Base-by-base conservation (phyloP, 164 flowering plant species). In the Annona cherimola region DNA sequence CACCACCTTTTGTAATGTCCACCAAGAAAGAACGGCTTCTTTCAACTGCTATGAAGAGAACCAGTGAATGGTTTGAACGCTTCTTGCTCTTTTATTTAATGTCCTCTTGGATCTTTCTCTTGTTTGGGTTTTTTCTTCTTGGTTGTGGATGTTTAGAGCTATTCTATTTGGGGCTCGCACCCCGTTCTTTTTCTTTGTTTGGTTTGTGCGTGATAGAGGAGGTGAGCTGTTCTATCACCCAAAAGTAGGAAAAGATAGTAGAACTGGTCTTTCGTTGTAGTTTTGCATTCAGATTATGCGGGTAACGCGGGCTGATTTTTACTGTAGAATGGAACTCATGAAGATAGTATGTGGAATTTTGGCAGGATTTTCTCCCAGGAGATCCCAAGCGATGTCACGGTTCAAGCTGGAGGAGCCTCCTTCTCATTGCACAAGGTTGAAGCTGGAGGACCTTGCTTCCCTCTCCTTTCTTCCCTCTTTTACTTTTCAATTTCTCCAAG, bases 281-380 rank as follows among this genome's bases (percentile, higher is more conserved):
- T 66, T 64, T 18, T 14, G 45, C 19, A 63, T 65, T 45, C 41
- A 50, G 20, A 40, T n/a, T 67, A 54, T 20, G 40, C 8, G 39
- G 39, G 63, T 70, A 41, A 41, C 42, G 54, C 71, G 59, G 20
- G 4, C n/a, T 66, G 50, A 45, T 26, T 26, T 26, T 55, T 69
- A 50, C 68, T 68, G 42, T 9, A 63, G 18, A 44, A 73, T 68
- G 43, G 9, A 69, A 64, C 20, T 70, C 54, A 41, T 73, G 72
- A n/a, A 16, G 14, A 69, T 59, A 57, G 44, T 54, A 40, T 43
- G 44, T 75, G 70, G 76, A 69, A 74, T 72, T 79, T 80, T 62
- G 60, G 66, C 92, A 95, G 99, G 99, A 93, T 90, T 78, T 89
- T 83, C 73, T 90, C 99, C 50, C 98, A 89, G 82, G 98, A 95